Evolutionary conservation across 306 rosid species (phyloP).

Genomic region (Vigna nakashimae): DNA sequence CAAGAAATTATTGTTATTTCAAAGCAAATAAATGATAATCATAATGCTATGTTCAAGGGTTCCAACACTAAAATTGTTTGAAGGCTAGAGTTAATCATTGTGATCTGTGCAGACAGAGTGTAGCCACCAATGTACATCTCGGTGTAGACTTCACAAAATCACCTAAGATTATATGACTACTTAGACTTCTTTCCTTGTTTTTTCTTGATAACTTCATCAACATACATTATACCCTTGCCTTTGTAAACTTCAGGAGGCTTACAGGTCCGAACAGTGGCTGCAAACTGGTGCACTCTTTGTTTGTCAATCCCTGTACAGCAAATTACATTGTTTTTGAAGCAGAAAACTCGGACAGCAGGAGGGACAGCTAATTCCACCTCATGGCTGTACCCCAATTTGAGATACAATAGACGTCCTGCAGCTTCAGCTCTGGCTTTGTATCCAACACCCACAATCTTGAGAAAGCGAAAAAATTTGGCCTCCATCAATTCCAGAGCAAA

Average conservation of each 20-base stretch:
- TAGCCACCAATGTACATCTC: conserved; percentile 26
- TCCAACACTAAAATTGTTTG: conserved; percentile 14
- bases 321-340: conserved; percentile 88
- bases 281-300: conserved; percentile 86
- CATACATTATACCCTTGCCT: conserved; percentile 93
- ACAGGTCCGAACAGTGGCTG: conserved; percentile 79
- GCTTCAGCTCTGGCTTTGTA: conserved; percentile 92
- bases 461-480: conserved; percentile 74
- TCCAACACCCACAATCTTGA: conserved; percentile 91
- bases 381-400: conserved; percentile 89
- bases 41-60: conserved; percentile 26
- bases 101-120: conserved; percentile 2
- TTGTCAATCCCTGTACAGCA: conserved; percentile 94
- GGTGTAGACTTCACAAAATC: conserved; percentile 4
- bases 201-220: conserved; percentile 78
- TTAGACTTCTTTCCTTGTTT: conserved; percentile 94
- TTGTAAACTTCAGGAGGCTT: conserved; percentile 94
- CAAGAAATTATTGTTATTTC: conserved; percentile 1
- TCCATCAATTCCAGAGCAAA: conserved; percentile 57
- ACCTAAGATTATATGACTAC: conserved; percentile 44
- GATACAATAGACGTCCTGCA: conserved; percentile 71
- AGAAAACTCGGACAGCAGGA: conserved; percentile 85
- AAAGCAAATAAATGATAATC: conserved; percentile 29
- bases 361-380: conserved; percentile 83
- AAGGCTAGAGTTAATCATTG: conserved; percentile 24